Conservation (phyloP, 2,329 filamentous ascomycete genomes). For the Ceratocystis lukuohia region DNA sequence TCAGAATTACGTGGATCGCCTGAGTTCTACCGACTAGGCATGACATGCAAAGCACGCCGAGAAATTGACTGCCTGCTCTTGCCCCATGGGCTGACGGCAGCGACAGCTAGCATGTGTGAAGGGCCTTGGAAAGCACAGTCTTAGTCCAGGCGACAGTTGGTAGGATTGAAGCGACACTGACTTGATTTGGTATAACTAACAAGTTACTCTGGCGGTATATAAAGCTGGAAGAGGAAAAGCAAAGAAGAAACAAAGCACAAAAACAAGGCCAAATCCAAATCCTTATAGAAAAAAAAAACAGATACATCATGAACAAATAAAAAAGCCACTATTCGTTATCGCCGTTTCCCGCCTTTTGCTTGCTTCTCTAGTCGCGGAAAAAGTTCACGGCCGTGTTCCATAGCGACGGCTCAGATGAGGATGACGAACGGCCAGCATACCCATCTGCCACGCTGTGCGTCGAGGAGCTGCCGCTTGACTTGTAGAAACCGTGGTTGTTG, state of each 20-base stretch:
- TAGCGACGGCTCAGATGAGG: conserved; percentile 4
- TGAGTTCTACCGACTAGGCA: too few relatives aligned
- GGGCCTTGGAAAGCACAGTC: too few relatives aligned
- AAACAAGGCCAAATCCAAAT: not conserved
- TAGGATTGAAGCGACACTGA: not conserved
- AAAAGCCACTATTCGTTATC: not conserved
- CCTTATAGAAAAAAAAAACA: not conserved
- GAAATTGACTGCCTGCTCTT: too few relatives aligned
- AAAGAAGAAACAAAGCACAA: not conserved
- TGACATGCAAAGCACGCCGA: too few relatives aligned
- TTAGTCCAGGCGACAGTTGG: not conserved
- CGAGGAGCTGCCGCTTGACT: conserved; percentile 4
- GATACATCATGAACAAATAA: not conserved
- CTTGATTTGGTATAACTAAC: conserved; percentile 9
- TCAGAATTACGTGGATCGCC: too few relatives aligned
- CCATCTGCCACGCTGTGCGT: conserved; percentile 13
- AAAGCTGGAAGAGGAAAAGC: not conserved
- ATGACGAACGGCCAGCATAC: not conserved
- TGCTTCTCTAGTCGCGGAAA: conserved; percentile 11
- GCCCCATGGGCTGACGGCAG: too few relatives aligned
- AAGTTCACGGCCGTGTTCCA: conserved; percentile 16
- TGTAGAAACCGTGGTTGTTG: not conserved
- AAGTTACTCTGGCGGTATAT: conserved; percentile 13
- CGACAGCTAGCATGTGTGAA: too few relatives aligned
- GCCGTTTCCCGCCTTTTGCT: not conserved